phyloP scores from a whole-genome alignment of 441 rosid genomes.

The Syzygium malaccense region DNA sequence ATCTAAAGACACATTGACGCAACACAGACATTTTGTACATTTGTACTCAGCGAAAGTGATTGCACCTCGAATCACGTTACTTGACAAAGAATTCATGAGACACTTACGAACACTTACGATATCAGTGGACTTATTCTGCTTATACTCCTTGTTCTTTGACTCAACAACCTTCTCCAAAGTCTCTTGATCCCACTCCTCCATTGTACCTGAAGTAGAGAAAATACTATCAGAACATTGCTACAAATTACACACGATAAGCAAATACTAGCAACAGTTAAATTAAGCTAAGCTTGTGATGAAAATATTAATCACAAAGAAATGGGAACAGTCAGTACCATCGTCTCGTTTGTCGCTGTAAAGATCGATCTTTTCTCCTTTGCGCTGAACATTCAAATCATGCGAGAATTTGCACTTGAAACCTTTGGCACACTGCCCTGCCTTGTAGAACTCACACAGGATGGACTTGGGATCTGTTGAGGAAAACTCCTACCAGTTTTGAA shows the following conservation, averaged over 20 bases:
- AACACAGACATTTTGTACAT: neutral
- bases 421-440: constrained; percentile 83
- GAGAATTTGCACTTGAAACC: constrained; percentile 97
- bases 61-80: neutral
- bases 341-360: constrained; percentile 84
- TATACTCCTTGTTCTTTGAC: neutral
- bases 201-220: neutral
- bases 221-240: too few species aligned
- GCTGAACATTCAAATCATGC: constrained; percentile 84
- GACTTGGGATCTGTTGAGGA: constrained; percentile 99
- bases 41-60: neutral
- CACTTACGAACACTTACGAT: neutral
- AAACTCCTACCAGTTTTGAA: too few species aligned
- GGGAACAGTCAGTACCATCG: constrained; percentile 29
- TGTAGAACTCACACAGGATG: constrained; percentile 78
- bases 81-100: neutral
- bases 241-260: neutral
- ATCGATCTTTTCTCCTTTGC: constrained; percentile 93
- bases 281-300: neutral
- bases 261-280: neutral
- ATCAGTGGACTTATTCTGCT: constrained; percentile 6
- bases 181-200: constrained; percentile 12
- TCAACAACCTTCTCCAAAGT: constrained; percentile 6
- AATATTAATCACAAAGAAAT: neutral
- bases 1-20: neutral